Conservation (phyloP, 2,329 filamentous ascomycete genomes). For the Pseudopithomyces maydicus region DNA sequence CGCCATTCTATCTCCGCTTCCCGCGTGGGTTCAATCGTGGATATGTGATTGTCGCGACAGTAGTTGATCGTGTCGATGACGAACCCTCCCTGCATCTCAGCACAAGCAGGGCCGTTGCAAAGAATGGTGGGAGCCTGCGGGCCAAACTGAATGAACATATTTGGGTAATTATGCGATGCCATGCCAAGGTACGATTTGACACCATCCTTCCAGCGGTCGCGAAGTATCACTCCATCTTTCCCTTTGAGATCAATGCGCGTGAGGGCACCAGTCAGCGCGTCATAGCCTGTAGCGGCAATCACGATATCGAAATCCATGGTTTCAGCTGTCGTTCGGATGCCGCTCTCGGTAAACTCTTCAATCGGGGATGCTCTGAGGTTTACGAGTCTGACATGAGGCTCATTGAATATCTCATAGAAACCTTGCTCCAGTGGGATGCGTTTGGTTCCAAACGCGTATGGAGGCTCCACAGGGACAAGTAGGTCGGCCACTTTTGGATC, state of each 20-base stretch:
- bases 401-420: constrained; percentile 49
- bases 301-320: constrained; percentile 46
- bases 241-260: constrained; percentile 24
- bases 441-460: constrained; percentile 44
- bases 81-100: constrained; percentile 63
- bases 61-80: constrained; percentile 58
- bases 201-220: constrained; percentile 23
- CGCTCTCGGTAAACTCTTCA: constrained; percentile 35
- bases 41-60: constrained; percentile 53
- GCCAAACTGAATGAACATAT: constrained; percentile 24
- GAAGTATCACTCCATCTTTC: constrained; percentile 15
- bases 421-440: constrained; percentile 49
- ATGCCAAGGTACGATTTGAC: constrained; percentile 35
- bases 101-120: constrained; percentile 52
- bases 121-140: background rate
- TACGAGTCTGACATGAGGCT: constrained; percentile 44
- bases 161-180: constrained; percentile 34
- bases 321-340: constrained; percentile 47
- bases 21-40: constrained; percentile 56
- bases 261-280: constrained; percentile 45
- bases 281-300: constrained; percentile 49
- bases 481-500: constrained; percentile 44
- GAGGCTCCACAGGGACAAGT: constrained; percentile 40
- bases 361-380: constrained; percentile 46
- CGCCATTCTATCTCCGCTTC: constrained; percentile 58